These are phyloP conservation scores for Senna siamea DNA, from an alignment of 306 rosid genomes.

Conservation along the genomic window DNA sequence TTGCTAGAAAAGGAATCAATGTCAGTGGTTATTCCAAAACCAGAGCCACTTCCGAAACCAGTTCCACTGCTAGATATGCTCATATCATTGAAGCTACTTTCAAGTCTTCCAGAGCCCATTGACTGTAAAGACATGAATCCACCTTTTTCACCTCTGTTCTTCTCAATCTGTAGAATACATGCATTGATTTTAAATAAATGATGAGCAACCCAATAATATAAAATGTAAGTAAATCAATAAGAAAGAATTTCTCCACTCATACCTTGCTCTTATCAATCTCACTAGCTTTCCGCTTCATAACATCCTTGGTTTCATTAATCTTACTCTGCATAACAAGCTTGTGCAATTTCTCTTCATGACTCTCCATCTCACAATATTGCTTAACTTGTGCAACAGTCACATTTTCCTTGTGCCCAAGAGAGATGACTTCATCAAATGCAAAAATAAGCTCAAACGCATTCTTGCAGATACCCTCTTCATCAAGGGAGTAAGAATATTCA, in stretches of 20 bases:
- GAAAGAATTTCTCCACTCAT: conserved; percentile 32
- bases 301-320: conserved; percentile 95
- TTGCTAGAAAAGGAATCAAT: conserved; percentile 76
- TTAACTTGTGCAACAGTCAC: conserved; percentile 87
- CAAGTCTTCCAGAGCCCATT: conserved; percentile 93
- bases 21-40: conserved; percentile 74
- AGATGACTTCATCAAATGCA: conserved; percentile 94
- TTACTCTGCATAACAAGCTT: conserved; percentile 91
- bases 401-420: conserved; percentile 95
- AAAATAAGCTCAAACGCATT: conserved; percentile 90
- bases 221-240: conserved; percentile 6
- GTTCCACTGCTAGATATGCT: conserved; percentile 80
- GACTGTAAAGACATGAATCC: conserved; percentile 80
- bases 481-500: conserved; percentile 83
- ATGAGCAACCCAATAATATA: background rate
- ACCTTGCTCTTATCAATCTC: conserved; percentile 99
- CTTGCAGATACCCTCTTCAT: conserved; percentile 90
- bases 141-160: conserved; percentile 86
- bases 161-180: conserved; percentile 74
- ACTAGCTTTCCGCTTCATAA: conserved; percentile 95
- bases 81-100: conserved; percentile 73
- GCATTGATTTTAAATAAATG: conserved; percentile 19
- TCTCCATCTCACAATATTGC: conserved; percentile 95
- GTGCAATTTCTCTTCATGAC: conserved; percentile 98
- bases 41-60: conserved; percentile 90